A percentile compares a stretch with the other conserved stretches of the same genome.
These are phyloP conservation scores for Rachicladosporium sp. DNA, from an alignment of 2,329 filamentous ascomycete genomes.

Conservation along the genomic window DNA sequence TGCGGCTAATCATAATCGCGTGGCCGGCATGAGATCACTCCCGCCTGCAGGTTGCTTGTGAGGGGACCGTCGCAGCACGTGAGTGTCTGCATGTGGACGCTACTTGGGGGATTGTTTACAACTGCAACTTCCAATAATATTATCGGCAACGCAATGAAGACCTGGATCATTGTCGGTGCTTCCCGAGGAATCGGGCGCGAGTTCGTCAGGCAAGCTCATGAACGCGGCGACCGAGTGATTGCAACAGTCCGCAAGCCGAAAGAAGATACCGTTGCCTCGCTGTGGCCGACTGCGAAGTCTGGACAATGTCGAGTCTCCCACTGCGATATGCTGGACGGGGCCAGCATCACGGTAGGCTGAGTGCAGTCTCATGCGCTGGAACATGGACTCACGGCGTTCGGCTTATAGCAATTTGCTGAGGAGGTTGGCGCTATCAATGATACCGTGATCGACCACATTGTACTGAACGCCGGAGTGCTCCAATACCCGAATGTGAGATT, in stretches of 20 bases:
- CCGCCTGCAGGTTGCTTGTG: too few relatives aligned
- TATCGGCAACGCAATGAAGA: conserved; percentile 15
- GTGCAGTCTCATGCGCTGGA: too few relatives aligned
- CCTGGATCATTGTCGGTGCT: conserved; percentile 36
- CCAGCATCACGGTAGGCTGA: conserved; percentile 35
- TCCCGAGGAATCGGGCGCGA: conserved; percentile 40
- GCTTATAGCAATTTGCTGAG: conserved; percentile 3
- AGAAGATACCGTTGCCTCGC: conserved; percentile 12
- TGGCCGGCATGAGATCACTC: too few relatives aligned
- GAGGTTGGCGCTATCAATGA: too few relatives aligned
- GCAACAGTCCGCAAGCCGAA: conserved; percentile 34
- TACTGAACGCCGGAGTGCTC: conserved; percentile 46
- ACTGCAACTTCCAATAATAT: too few relatives aligned
- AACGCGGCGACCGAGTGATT: conserved; percentile 34
- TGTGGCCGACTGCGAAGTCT: background rate
- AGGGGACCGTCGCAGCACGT: too few relatives aligned
- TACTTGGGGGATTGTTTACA: too few relatives aligned
- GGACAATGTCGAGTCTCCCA: conserved; percentile 4
- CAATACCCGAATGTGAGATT: conserved; percentile 37
- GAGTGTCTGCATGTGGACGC: too few relatives aligned
- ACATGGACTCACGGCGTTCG: too few relatives aligned
- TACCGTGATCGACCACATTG: conserved; percentile 36
- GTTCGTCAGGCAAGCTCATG: conserved; percentile 39
- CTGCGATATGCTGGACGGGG: conserved; percentile 42
- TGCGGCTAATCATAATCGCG: too few relatives aligned